Conservation (phyloP, 2,329 filamentous ascomycete genomes). For the Cercospora sp. region DNA sequence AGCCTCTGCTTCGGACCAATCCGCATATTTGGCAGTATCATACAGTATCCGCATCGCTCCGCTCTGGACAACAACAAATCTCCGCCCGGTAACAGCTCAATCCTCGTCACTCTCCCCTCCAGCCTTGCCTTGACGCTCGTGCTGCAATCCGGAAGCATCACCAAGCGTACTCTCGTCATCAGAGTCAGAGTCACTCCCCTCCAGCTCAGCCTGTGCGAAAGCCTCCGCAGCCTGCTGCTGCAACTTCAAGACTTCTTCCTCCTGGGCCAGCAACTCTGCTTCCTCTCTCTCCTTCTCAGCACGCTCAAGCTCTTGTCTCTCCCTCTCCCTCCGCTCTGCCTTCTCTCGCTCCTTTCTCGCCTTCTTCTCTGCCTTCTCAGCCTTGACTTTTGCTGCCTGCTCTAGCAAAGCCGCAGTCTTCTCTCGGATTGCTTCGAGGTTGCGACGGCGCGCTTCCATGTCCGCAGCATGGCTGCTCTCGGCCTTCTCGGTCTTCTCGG, state of each 20-base stretch:
- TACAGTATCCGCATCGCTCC: not conserved
- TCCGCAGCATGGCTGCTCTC: not conserved
- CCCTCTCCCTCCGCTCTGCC: not conserved
- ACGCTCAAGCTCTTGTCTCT: not conserved
- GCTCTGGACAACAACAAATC: not conserved
- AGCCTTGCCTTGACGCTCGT: constrained; percentile 17
- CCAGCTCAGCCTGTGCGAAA: constrained; percentile 27
- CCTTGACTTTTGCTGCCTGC: not conserved
- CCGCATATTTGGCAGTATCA: not conserved
- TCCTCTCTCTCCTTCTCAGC: constrained; percentile 11
- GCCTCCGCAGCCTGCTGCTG: constrained; percentile 17
- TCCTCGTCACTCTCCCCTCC: constrained; percentile 24
- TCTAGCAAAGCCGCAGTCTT: not conserved
- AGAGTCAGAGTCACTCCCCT: constrained; percentile 15
- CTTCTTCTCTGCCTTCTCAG: constrained; percentile 4
- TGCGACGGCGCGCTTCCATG: not conserved
- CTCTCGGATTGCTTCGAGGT: not conserved
- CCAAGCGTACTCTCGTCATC: constrained; percentile 27
- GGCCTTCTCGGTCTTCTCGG: not conserved
- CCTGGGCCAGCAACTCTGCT: not conserved
- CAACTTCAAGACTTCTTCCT: constrained; percentile 16
- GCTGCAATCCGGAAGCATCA: constrained; percentile 21
- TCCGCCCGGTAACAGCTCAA: not conserved
- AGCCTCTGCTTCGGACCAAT: not conserved
- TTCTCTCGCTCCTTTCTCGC: constrained; percentile 1